Evolutionary conservation across 306 rosid species (phyloP), one percentile per base, ranked within the genome.

Genomic region (Potentilla sterilis): DNA sequence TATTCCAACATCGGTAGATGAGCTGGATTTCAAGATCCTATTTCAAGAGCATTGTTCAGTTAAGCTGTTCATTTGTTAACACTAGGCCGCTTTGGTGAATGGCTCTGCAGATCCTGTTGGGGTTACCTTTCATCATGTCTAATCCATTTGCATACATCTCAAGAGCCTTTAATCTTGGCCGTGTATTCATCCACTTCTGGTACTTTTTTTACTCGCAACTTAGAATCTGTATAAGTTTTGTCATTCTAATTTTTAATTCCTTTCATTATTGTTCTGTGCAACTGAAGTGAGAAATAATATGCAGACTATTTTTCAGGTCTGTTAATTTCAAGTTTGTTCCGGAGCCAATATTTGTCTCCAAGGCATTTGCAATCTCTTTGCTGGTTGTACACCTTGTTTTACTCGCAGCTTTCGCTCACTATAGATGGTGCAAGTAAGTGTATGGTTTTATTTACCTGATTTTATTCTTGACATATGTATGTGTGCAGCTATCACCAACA

Each of bases 391-490:
- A 92, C 89, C 96, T 92, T 75, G 55, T 58, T 59, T 73, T 85
- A 61, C 88, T 92, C 66, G 80, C 85, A 62, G 84, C 83, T 46
- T 96, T 92, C 81, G 85, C 96, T 28, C 91, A 90, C 84, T 92
- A 65, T 83, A 86, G 86, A 85, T 96, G 98, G 98, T 96, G 93
- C 99, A 95, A 86, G 99, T 92, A 90, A 89, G 99, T 89, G 69
- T 62, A 65, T 52, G 11, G 59, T 8, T 18, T 19, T 52, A 19
- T 24, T 82, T 18, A 15, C 8, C 73, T 58, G 43, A 43, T 71
- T n/a, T 64, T 34, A 28, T 19, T 51, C 19, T 19, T 38, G 35
- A 70, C 48, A 37, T 9, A 49, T n/a, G 40, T 51, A 14, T 14
- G 21, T 11, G 22, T 8, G 5, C n/a, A 49, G 38, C 35, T 37